Evolutionary conservation across 176 grass and related monocot species (phyloP), one percentile per base, ranked within the genome.

Genomic region (Zea mays): DNA sequence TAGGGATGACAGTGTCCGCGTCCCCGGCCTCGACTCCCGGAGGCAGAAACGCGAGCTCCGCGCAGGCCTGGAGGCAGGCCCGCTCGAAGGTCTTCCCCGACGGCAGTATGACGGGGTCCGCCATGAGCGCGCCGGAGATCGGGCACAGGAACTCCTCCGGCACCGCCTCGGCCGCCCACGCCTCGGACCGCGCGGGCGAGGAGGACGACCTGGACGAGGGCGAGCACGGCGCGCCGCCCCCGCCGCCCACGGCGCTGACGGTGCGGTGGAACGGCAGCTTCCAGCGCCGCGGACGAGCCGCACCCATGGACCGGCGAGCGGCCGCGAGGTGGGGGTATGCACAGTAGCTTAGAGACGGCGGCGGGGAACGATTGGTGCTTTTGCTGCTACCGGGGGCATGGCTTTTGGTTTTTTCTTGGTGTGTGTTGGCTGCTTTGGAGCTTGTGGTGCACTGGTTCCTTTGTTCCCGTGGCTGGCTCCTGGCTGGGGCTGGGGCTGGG

Each of bases 71-170:
- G 58, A 97, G 85, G 75, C 90, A 93, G 10, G 76, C 82, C 10
- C 83, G 83, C 88, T 97, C 90, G 81, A 82, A 97, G 6, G 93
- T 97, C 59, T 40, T 46, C 43, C 93, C 93, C 13, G 85, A 90
- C 35, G 85, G 72, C 4, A 90, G 72, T 44, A 97, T 93, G 8
- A 88, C 93, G 21, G 93, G 93, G 59, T 97, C 93, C 3, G 80
- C 90, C 93, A 97, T 97, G n/a, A 89, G 80, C 40, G 35, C 74
- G 10, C 76, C 61, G 6, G 69, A 84, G 79, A 97, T 38, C 39
- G 87, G 87, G 90, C 87, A 92, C 12, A 87, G 65, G 82, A 97
- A 86, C 69, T 92, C 93, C 62, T 69, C 64, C 47, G 87, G 85
- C 37, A 70, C 47, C 1, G 87, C 7, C 67, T 85, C 57, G 16